phyloP scores from a whole-genome alignment of 1,284 basidiomycete species.

The Kwoniella shivajii region DNA sequence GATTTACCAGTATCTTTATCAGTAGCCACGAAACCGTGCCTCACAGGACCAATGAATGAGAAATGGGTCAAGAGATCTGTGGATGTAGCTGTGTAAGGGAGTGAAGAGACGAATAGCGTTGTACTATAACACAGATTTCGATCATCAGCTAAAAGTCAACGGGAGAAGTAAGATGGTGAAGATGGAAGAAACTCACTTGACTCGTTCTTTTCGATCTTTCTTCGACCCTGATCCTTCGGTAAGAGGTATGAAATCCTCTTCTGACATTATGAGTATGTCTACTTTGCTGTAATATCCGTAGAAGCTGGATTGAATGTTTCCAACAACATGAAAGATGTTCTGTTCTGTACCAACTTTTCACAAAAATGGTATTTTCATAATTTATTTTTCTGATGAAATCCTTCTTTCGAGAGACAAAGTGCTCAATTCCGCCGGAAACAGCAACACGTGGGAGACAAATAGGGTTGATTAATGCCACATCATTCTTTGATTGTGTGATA shows the following conservation, averaged over 20 bases:
- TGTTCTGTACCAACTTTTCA: not conserved
- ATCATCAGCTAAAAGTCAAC: no score
- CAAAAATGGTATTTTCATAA: not conserved
- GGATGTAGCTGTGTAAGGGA: slow-evolving; percentile 87
- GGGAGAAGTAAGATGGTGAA: not conserved
- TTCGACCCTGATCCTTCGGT: slow-evolving; percentile 20
- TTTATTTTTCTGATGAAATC: slow-evolving; percentile 8
- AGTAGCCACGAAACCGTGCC: slow-evolving; percentile 90
- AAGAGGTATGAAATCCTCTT: slow-evolving; percentile 44
- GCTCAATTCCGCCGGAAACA: not conserved
- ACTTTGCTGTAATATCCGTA: no score
- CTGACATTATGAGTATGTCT: slow-evolving; percentile 35
- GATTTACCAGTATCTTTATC: slow-evolving; percentile 70
- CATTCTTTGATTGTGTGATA: slow-evolving; percentile 14
- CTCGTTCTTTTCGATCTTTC: slow-evolving; percentile 32
- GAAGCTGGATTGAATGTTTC: no score
- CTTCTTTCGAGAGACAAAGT: not conserved
- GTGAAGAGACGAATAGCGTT: slow-evolving; percentile 55
- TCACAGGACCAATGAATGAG: slow-evolving; percentile 91
- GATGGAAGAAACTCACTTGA: slow-evolving; percentile 35
- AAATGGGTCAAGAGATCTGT: slow-evolving; percentile 89
- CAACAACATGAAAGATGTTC: no score
- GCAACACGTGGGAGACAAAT: no score
- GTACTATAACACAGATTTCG: slow-evolving; percentile 28
- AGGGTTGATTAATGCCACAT: slow-evolving; percentile 10